Evolutionary conservation across 192 early-diverging fungal genomes (phyloP), one percentile per base, ranked within the genome.

Genomic region (Entophlyctis helioformis): DNA sequence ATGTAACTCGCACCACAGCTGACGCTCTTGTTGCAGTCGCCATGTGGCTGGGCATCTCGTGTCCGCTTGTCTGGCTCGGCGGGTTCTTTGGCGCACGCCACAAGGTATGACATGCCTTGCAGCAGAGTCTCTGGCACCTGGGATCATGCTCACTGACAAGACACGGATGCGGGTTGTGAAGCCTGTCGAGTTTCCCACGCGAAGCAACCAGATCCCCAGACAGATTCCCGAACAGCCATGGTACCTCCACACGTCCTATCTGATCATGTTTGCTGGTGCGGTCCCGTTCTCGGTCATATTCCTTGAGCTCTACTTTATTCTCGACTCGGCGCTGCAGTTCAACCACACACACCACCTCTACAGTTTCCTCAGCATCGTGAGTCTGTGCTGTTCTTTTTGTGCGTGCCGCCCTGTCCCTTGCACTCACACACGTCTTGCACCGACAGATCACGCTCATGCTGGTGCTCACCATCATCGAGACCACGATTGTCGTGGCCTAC

Each of bases 71-170:
- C 23, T 50, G 91, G 15, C 51, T 89, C 6, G 94, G 94, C 21
- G 85, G 84, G 0, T 95, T 84, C 71, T 69, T 89, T 55, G 94
- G 91, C n/a, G n/a, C n/a, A n/a, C n/a, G n/a, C n/a, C n/a, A n/a
- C n/a, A n/a, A n/a, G n/a, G n/a, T n/a, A n/a, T n/a, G n/a, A n/a
- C n/a, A n/a, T n/a, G n/a, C n/a, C n/a, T n/a, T n/a, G n/a, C n/a
- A n/a, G n/a, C n/a, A n/a, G n/a, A n/a, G n/a, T n/a, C n/a, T n/a
- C n/a, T n/a, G n/a, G n/a, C n/a, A n/a, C n/a, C n/a, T n/a, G n/a
- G n/a, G n/a, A n/a, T n/a, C n/a, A n/a, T n/a, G n/a, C n/a, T n/a
- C n/a, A n/a, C n/a, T n/a, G n/a, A n/a, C n/a, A n/a, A n/a, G n/a
- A n/a, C n/a, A n/a, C n/a, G n/a, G n/a, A n/a, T n/a, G n/a, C n/a